Evolutionary conservation across 805 yeast genomes (phyloP).

Genomic region (Starmerella davenportii): DNA sequence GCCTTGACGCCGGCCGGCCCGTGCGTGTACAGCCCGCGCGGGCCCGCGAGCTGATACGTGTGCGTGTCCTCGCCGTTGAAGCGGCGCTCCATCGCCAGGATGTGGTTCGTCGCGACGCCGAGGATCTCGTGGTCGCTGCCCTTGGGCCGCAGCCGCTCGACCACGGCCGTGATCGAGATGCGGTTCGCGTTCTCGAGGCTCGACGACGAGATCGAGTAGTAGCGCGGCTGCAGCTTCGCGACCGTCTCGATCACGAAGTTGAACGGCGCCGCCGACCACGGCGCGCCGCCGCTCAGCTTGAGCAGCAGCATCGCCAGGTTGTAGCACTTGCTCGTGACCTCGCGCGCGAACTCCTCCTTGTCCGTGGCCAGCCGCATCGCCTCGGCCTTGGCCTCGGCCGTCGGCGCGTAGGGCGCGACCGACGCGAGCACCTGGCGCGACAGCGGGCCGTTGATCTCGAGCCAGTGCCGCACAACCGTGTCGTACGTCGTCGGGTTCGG

Average conservation of each 20-base stretch:
- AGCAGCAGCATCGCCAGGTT: conserved; percentile 63
- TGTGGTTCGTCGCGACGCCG: conserved; percentile 84
- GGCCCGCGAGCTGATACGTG: conserved; percentile 65
- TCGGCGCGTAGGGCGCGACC: conserved; percentile 69
- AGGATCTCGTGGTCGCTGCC: conserved; percentile 30
- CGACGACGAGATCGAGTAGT: conserved; percentile 89
- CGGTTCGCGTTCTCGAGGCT: conserved; percentile 55
- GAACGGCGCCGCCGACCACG: conserved; percentile 73
- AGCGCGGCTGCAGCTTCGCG: conserved; percentile 77
- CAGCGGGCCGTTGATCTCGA: conserved; percentile 83
- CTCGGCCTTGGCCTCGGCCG: conserved; percentile 33
- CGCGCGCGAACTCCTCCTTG: conserved; percentile 47
- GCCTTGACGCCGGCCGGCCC: conserved; percentile 29
- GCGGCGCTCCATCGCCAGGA: conserved; percentile 47
- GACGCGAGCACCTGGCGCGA: conserved; percentile 70
- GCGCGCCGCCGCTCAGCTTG: conserved; percentile 38
- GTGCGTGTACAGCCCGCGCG: conserved; percentile 40
- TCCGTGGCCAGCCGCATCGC: conserved; percentile 41
- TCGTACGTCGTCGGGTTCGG: conserved; percentile 65
- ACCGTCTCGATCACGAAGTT: conserved; percentile 66
- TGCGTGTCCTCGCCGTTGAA: conserved; percentile 35
- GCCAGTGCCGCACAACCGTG: conserved; percentile 64
- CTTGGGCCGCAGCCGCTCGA: conserved; percentile 37
- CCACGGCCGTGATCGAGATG: conserved; percentile 79
- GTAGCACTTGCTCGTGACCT: conserved; percentile 41